Base-by-base conservation (phyloP, 768 basidiomycete species). In the Lentinula guzmanii region DNA sequence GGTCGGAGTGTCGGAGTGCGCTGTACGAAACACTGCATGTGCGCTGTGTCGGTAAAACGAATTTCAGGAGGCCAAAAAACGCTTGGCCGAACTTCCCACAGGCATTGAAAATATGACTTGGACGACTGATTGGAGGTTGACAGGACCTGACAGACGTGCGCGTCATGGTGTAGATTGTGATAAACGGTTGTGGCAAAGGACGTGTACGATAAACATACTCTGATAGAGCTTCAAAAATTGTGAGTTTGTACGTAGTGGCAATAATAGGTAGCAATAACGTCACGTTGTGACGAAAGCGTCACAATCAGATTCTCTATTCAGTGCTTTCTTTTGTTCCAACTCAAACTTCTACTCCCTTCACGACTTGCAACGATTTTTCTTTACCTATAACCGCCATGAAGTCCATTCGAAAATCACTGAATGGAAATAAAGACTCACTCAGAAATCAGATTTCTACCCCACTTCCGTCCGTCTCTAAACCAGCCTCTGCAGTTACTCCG, bases 341-440 rank as follows among this genome's bases (percentile, higher is more conserved):
- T 60, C 62, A 13, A 55, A 50, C 46, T 58, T 45, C 24, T 45
- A 43, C 61, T 39, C 37, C 37, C 67, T 69, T 70, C 69, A 68
- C 69, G 69, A 72, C 65, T 58, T 58, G 41, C 65, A n/a, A 62
- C 64, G 39, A 64, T 63, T 52, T 53, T 61, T 34, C 55, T 58
- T 65, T 58, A 35, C 37, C 53, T 45, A 31, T 11, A 46, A 43
- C 62, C 66, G 70, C 71, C 68, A 94, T 95, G 91, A 93, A 91
- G 79, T 82, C 86, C 35, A 82, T 94, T 48, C 83, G 92, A 51
- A 91, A 93, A 73, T 91, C 90, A 41, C 82, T 93, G 70, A 88
- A 85, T 69, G 79, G 81, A 52, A 76, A 79, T 72, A 85, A 84
- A 68, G 87, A 90, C 35, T 71, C 79, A 7, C 70, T 74, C 63